A percentile compares a stretch with the other conserved stretches of the same genome.
Evolutionary conservation across 73 alveolate species (phyloP).

Genomic region (Stentor roeselii): DNA sequence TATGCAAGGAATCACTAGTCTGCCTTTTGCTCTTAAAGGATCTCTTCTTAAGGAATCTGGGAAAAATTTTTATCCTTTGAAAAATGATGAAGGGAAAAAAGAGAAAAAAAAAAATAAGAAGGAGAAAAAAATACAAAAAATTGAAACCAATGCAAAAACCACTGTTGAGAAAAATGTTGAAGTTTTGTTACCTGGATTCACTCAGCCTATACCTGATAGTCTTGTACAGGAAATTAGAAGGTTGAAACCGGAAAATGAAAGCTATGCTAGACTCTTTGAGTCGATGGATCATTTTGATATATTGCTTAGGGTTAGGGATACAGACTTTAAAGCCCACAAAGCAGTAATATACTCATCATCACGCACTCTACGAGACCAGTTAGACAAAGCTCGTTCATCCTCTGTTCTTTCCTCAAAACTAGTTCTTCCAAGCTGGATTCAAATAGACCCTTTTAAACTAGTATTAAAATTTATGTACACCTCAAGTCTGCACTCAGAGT

Average conservation of each 20-base stretch:
- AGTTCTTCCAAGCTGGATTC: not conserved
- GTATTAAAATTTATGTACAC: slow-evolving; percentile 21
- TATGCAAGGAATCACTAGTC: too few relatives aligned
- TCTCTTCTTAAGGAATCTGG: not conserved
- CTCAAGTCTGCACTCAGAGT: not conserved
- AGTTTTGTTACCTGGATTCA: not conserved
- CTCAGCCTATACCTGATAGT: not conserved
- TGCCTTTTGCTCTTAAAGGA: too few relatives aligned
- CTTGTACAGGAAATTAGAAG: not conserved
- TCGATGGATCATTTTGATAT: slow-evolving; percentile 18
- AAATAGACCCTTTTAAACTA: slow-evolving; percentile 13
- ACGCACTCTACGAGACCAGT: not conserved
- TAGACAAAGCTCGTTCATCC: not conserved
- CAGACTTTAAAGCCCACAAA: slow-evolving; percentile 19
- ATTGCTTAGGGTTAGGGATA: not conserved
- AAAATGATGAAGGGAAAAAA: too few relatives aligned
- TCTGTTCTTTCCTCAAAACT: not conserved
- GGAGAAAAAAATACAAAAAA: too few relatives aligned
- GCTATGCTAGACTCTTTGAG: not conserved
- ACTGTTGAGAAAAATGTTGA: not conserved
- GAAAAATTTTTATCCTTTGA: not conserved
- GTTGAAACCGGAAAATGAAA: not conserved
- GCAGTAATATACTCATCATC: slow-evolving; percentile 7
- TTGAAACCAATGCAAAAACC: too few relatives aligned
- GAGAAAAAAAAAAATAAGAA: too few relatives aligned